Percentiles rank a stretch among this genome's conserved stretches.
These are phyloP conservation scores for Allium fistulosum DNA, from an alignment of 106 monocot genomes.

Conservation along the genomic window DNA sequence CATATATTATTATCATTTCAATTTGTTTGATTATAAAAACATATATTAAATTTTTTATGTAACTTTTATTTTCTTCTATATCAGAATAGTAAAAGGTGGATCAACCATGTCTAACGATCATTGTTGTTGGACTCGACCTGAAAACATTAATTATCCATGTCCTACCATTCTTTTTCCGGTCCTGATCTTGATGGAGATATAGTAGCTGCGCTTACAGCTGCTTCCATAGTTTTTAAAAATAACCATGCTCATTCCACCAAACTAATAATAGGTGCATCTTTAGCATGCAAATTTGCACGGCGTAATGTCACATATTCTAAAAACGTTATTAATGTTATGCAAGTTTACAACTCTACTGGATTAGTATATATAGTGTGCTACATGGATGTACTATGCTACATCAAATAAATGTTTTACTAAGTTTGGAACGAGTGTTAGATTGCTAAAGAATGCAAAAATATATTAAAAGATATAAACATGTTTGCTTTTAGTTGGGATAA, in stretches of 20 bases:
- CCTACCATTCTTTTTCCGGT: slow-evolving; percentile 12
- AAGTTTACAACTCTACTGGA: slow-evolving; percentile 52
- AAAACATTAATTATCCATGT: slow-evolving; percentile 40
- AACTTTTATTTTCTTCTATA: slow-evolving; percentile 7
- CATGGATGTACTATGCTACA: slow-evolving; percentile 53
- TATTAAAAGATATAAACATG: slow-evolving; percentile 18
- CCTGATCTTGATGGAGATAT: slow-evolving; percentile 39
- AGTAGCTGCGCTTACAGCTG: slow-evolving; percentile 22
- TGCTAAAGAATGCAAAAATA: slow-evolving; percentile 31
- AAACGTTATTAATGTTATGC: slow-evolving; percentile 2
- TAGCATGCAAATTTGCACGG: slow-evolving; percentile 30
- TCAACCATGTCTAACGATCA: slow-evolving; percentile 35
- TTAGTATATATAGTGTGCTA: slow-evolving; percentile 43
- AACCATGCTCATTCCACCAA: slow-evolving; percentile 22
- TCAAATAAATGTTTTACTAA: slow-evolving; percentile 35
- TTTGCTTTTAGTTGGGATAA: slow-evolving; percentile 72
- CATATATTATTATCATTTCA: background rate
- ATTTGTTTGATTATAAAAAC: no score
- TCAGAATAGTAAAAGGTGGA: slow-evolving; percentile 16
- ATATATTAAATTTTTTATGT: background rate
- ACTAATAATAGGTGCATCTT: slow-evolving; percentile 26
- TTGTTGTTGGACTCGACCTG: slow-evolving; percentile 48
- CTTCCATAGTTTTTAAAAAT: slow-evolving; percentile 45
- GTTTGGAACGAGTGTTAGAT: slow-evolving; percentile 16
- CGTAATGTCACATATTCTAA: slow-evolving; percentile 20